phyloP scores from a whole-genome alignment of 2,329 filamentous ascomycete genomes.

The Pseudogymnoascus sp. region DNA sequence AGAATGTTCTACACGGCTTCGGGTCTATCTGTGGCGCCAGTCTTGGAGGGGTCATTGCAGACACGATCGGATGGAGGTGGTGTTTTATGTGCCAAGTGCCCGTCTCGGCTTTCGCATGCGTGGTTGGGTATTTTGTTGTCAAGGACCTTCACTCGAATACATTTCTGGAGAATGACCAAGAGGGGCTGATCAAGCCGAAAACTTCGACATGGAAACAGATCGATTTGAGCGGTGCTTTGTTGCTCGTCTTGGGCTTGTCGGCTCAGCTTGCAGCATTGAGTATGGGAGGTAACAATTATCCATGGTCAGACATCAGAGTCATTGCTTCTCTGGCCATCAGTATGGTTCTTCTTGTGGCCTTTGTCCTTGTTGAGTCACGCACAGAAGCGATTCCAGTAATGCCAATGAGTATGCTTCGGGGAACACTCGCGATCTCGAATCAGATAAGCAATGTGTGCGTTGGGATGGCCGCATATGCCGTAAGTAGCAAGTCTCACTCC shows the following conservation, averaged over 20 bases:
- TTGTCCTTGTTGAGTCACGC: slow-evolving; percentile 42
- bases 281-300: slow-evolving; percentile 47
- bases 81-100: slow-evolving; percentile 58
- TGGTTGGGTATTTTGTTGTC: slow-evolving; percentile 47
- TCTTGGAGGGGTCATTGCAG: slow-evolving; percentile 57
- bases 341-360: slow-evolving; percentile 35
- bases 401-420: slow-evolving; percentile 49
- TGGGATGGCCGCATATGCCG: slow-evolving; percentile 55
- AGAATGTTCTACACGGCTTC: slow-evolving; percentile 55
- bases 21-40: slow-evolving; percentile 56
- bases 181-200: slow-evolving; percentile 20
- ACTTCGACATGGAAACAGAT: slow-evolving; percentile 45
- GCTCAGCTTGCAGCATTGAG: slow-evolving; percentile 49
- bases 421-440: slow-evolving; percentile 45
- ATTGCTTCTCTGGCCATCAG: slow-evolving; percentile 39
- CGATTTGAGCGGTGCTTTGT: slow-evolving; percentile 49
- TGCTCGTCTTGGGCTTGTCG: slow-evolving; percentile 52
- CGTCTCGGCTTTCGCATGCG: slow-evolving; percentile 46
- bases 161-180: slow-evolving; percentile 14
- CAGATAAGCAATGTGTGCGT: slow-evolving; percentile 54
- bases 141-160: slow-evolving; percentile 32
- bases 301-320: slow-evolving; percentile 45
- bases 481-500: slow-evolving; percentile 31
- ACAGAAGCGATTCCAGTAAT: slow-evolving; percentile 47
- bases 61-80: slow-evolving; percentile 61